These are phyloP conservation scores for Capsella bursapastoris DNA, from an alignment of 345 rosid species.

Conservation along the genomic window DNA sequence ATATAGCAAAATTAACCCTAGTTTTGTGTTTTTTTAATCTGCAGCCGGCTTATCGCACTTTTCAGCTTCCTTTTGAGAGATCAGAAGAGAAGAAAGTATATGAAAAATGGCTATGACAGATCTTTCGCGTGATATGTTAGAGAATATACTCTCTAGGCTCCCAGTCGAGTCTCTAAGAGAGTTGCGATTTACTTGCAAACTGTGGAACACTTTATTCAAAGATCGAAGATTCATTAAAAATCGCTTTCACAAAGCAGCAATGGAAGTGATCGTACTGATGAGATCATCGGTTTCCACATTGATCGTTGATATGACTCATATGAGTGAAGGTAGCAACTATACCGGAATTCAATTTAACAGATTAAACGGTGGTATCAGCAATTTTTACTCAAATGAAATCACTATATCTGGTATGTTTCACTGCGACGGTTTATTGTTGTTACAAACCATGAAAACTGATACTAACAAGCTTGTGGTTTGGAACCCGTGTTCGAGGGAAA, in stretches of 20 bases:
- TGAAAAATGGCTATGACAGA: not conserved
- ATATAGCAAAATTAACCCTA: too few species aligned
- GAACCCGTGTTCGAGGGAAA: not conserved
- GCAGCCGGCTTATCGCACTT: too few species aligned
- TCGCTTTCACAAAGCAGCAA: not conserved
- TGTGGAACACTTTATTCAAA: not conserved
- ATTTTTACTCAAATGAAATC: not conserved
- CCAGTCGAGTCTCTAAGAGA: not conserved
- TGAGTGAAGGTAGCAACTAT: too few species aligned
- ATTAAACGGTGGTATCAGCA: not conserved
- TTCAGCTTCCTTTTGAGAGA: not conserved
- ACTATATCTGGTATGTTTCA: not conserved
- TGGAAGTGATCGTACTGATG: not conserved
- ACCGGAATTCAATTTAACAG: not conserved
- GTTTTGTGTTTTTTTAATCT: too few species aligned
- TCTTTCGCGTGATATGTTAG: not conserved
- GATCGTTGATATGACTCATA: too few species aligned
- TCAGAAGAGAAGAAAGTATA: not conserved
- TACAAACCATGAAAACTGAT: not conserved
- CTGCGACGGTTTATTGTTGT: not conserved
- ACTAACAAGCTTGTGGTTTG: not conserved
- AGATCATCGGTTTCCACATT: not conserved
- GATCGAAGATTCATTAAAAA: not conserved
- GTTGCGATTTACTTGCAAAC: not conserved
- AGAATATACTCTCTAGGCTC: not conserved